Conservation (phyloP, 129 eudicot species). For the Chrysanthemum seticuspe region DNA sequence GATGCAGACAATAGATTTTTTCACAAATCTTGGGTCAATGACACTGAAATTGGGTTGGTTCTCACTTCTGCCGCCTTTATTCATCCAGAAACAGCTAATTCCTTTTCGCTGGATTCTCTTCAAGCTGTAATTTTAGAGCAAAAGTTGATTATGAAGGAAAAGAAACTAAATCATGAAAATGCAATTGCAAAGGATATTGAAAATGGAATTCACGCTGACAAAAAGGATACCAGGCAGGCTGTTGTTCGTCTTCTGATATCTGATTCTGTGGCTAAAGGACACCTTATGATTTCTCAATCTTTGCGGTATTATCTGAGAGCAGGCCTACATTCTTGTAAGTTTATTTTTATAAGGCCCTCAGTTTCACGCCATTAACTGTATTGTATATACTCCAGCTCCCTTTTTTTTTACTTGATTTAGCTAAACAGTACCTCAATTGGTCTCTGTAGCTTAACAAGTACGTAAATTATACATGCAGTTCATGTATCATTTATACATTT, state of each 20-base stretch:
- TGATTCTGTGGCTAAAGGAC: constrained; percentile 86
- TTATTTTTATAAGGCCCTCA: constrained; percentile 10
- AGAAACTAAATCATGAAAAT: constrained; percentile 34
- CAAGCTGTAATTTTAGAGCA: constrained; percentile 66
- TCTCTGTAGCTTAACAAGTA: not conserved
- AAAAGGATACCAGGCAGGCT: constrained; percentile 44
- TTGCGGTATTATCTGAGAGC: constrained; percentile 74
- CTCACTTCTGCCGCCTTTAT: constrained; percentile 66
- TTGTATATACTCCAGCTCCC: not conserved
- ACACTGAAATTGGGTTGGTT: constrained; percentile 54
- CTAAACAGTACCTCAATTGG: constrained; percentile 1
- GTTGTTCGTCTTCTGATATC: constrained; percentile 61
- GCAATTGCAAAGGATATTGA: constrained; percentile 52
- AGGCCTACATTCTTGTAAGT: constrained; percentile 75
- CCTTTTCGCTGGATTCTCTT: constrained; percentile 48
- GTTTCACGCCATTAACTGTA: constrained; percentile 18
- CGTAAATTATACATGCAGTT: not conserved
- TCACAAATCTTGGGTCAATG: constrained; percentile 50
- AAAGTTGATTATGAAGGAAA: constrained; percentile 48
- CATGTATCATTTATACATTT: not conserved
- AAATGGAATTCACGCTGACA: constrained; percentile 33
- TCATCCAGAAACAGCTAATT: constrained; percentile 86
- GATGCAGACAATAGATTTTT: constrained; percentile 57
- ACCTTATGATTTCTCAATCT: constrained; percentile 74
- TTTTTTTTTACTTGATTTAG: constrained; percentile 4